Evolutionary conservation across 1,284 basidiomycete species (phyloP).

Genomic region (Malassezia furfur): DNA sequence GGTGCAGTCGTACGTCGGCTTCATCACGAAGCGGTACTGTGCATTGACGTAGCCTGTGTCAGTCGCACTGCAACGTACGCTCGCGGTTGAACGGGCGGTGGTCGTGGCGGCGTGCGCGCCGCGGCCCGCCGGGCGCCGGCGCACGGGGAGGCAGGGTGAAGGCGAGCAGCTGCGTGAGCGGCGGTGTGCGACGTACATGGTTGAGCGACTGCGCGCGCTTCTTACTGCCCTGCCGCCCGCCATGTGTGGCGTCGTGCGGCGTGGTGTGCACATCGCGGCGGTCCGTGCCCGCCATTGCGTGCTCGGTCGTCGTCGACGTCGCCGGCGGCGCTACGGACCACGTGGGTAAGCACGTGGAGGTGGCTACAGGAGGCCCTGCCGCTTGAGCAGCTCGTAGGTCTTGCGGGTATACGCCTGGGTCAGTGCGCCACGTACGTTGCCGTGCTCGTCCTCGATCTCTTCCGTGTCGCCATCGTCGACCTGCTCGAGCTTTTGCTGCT

Average conservation of each 20-base stretch:
- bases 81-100: constrained; percentile 42
- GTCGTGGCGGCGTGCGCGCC: constrained; percentile 26
- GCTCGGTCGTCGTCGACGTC: background rate
- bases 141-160: constrained; percentile 44
- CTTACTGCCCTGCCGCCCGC: constrained; percentile 9
- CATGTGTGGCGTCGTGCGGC: background rate
- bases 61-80: constrained; percentile 18
- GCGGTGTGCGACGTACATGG: constrained; percentile 21
- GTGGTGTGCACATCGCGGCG: background rate
- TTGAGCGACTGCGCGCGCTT: constrained; percentile 37
- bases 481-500: constrained; percentile 24
- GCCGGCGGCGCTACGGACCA: constrained; percentile 1
- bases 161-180: constrained; percentile 27
- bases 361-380: constrained; percentile 40
- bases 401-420: constrained; percentile 38
- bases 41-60: constrained; percentile 39
- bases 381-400: constrained; percentile 46
- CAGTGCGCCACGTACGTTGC: constrained; percentile 25
- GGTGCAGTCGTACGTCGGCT: constrained; percentile 43
- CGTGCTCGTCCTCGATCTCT: constrained; percentile 46
- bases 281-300: background rate
- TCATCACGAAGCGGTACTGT: constrained; percentile 46
- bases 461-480: constrained; percentile 35
- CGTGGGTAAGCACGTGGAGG: background rate
- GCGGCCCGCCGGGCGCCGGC: constrained; percentile 28